phyloP scores from a whole-genome alignment of 2,329 filamentous ascomycete genomes.

The Tolypocladium ophioglossoides region DNA sequence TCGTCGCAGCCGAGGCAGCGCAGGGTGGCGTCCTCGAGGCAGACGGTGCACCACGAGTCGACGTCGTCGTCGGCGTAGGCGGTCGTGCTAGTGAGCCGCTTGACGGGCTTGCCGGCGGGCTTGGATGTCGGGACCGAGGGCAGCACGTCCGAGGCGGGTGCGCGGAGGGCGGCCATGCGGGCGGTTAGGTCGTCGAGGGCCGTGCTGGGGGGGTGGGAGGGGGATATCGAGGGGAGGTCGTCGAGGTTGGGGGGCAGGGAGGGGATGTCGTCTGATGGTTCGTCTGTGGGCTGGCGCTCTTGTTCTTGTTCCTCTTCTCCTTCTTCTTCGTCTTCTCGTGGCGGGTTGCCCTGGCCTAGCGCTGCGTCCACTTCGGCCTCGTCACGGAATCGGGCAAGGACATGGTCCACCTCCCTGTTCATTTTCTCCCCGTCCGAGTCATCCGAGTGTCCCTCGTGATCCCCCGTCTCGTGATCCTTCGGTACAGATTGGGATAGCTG shows the following conservation, averaged over 20 bases:
- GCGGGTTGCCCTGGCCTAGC: not conserved
- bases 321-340: conserved; percentile 1
- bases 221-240: conserved; percentile 19
- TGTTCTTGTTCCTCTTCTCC: not conserved
- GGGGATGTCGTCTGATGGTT: conserved; percentile 24
- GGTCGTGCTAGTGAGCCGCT: conserved; percentile 26
- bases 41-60: conserved; percentile 73
- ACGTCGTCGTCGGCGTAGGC: conserved; percentile 59
- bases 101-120: conserved; percentile 30
- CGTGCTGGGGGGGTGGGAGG: conserved; percentile 11
- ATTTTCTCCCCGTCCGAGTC: conserved; percentile 43
- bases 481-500: conserved; percentile 23
- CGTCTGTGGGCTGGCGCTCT: not conserved
- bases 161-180: conserved; percentile 41
- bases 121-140: conserved; percentile 39
- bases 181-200: conserved; percentile 34
- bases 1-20: conserved; percentile 61
- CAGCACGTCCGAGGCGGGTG: conserved; percentile 23
- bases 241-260: conserved; percentile 33
- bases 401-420: conserved; percentile 29
- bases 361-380: conserved; percentile 28
- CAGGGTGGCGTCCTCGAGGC: conserved; percentile 65
- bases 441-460: conserved; percentile 16
- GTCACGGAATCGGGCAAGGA: conserved; percentile 35
- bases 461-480: conserved; percentile 5